Percentiles rank a stretch among this genome's conserved stretches.
Evolutionary conservation across 305 asterid species (phyloP).

Genomic region (Rubia balearica): DNA sequence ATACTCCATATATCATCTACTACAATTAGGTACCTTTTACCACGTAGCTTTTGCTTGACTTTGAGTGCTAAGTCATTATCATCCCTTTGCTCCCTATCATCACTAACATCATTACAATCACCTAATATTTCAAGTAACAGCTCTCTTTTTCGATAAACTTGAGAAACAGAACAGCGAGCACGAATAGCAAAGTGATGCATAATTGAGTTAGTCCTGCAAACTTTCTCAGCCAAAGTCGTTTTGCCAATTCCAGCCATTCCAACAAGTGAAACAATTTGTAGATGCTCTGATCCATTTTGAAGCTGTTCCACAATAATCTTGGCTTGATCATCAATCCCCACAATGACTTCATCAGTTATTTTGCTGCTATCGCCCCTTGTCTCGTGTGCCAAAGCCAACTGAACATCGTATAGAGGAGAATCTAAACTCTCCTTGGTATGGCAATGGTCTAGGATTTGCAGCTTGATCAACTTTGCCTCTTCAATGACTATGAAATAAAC

Average conservation of each 20-base stretch:
- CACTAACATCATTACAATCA: not conserved
- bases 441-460: not conserved
- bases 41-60: not conserved
- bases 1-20: slow-evolving; percentile 15
- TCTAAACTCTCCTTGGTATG: not conserved
- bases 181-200: slow-evolving; percentile 6
- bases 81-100: not conserved
- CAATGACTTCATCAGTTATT: slow-evolving; percentile 7
- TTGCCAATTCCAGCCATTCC: slow-evolving; percentile 35
- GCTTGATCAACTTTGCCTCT: slow-evolving; percentile 10
- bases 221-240: slow-evolving; percentile 26
- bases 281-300: not conserved
- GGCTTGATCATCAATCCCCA: slow-evolving; percentile 19
- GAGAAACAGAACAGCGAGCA: not conserved
- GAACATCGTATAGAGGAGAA: not conserved
- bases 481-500: not conserved
- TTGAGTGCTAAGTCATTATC: not conserved
- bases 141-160: not conserved
- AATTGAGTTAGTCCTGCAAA: slow-evolving; percentile 2
- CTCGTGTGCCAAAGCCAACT: not conserved
- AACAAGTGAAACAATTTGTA: slow-evolving; percentile 14
- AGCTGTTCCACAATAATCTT: slow-evolving; percentile 6
- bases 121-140: slow-evolving; percentile 3
- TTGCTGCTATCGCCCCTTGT: not conserved
- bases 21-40: slow-evolving; percentile 7